phyloP scores from a whole-genome alignment of 139 green algal genomes.

The Spirogloea muscicola region DNA sequence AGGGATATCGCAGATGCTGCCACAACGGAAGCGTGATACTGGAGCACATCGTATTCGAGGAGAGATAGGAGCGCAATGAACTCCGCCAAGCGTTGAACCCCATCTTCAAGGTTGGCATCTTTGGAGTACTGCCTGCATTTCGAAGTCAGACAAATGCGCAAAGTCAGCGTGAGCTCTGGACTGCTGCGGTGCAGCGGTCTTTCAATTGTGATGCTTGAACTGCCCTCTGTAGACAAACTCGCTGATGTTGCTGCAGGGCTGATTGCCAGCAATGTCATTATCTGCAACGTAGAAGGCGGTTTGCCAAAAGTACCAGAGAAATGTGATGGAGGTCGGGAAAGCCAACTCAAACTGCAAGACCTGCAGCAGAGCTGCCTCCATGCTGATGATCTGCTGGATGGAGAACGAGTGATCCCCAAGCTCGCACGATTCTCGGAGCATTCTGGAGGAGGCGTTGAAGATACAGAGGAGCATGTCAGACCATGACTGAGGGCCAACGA shows the following conservation, averaged over 20 bases:
- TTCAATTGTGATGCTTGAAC: too few species aligned
- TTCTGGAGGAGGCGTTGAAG: conserved; percentile 1
- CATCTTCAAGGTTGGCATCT: not conserved
- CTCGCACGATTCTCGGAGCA: conserved; percentile 29
- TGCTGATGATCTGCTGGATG: conserved; percentile 25
- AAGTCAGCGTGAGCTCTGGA: too few species aligned
- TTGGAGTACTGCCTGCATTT: conserved; percentile 23
- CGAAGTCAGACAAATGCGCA: not conserved
- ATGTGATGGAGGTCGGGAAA: conserved; percentile 35
- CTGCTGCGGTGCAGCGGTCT: too few species aligned
- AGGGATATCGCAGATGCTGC: conserved; percentile 21
- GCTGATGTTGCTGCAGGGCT: too few species aligned
- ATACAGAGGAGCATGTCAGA: not conserved
- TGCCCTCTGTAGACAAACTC: not conserved
- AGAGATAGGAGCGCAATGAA: conserved; percentile 20
- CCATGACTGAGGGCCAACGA: not conserved
- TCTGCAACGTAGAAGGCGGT: not conserved
- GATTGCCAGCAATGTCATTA: not conserved
- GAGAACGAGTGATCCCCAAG: conserved; percentile 31
- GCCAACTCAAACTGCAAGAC: conserved; percentile 25
- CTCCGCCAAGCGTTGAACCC: conserved; percentile 14
- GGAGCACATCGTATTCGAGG: conserved; percentile 32
- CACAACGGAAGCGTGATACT: conserved; percentile 12
- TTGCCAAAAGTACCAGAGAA: conserved; percentile 14
- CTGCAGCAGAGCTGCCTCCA: conserved; percentile 33